Evolutionary conservation across 2,329 filamentous ascomycete genomes (phyloP).

Genomic region (Neospermospora avenae): DNA sequence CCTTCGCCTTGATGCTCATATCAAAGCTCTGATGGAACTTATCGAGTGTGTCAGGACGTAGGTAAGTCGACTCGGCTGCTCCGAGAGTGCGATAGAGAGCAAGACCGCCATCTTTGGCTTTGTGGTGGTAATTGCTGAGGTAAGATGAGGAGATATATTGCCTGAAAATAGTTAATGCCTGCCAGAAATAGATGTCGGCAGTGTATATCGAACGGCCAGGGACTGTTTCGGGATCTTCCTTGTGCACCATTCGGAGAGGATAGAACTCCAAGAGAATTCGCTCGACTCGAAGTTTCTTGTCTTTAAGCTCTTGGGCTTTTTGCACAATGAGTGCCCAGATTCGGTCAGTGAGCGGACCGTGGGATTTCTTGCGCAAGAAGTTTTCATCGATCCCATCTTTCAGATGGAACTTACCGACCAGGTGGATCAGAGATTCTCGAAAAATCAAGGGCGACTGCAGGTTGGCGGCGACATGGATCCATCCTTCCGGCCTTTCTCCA

Average conservation of each 20-base stretch:
- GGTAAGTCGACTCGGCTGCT: conserved; percentile 19
- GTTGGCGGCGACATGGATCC: conserved; percentile 27
- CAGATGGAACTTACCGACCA: conserved; percentile 26
- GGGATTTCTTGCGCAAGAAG: neutral
- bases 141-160: conserved; percentile 24
- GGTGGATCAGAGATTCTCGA: conserved; percentile 30
- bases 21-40: conserved; percentile 21
- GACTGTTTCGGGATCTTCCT: conserved; percentile 7
- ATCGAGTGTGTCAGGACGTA: conserved; percentile 9
- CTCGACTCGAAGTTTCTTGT: conserved; percentile 27
- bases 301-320: conserved; percentile 25
- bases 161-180: conserved; percentile 25
- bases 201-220: conserved; percentile 30
- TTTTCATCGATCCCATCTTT: conserved; percentile 15
- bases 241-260: conserved; percentile 26
- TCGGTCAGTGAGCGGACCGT: conserved; percentile 5
- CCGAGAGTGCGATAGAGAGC: conserved; percentile 27
- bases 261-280: conserved; percentile 22
- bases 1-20: conserved; percentile 23
- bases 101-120: conserved; percentile 28
- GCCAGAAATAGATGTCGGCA: conserved; percentile 32
- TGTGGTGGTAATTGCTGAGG: conserved; percentile 20
- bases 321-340: conserved; percentile 19
- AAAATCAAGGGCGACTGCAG: conserved; percentile 32
- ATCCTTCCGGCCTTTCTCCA: conserved; percentile 19